Conservation (phyloP, 2,329 filamentous ascomycete genomes). For the Bisporella sp. region DNA sequence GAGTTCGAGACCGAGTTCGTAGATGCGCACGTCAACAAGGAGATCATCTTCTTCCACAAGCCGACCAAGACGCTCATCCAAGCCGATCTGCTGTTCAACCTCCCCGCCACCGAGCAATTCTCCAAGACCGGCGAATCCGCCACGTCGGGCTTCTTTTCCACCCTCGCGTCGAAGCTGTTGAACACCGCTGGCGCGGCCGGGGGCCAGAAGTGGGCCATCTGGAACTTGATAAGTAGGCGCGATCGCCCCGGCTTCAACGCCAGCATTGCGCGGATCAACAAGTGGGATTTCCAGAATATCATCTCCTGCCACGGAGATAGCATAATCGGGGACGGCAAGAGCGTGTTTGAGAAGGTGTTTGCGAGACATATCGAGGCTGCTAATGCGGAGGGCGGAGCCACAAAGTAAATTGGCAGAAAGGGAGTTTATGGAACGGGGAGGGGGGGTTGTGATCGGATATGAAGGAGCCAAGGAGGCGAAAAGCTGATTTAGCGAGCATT, state of each 20-base stretch:
- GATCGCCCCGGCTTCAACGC: constrained; percentile 64
- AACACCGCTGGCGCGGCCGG: constrained; percentile 55
- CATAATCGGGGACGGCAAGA: constrained; percentile 67
- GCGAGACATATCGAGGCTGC: constrained; percentile 65
- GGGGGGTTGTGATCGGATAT: no score
- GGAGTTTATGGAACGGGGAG: no score
- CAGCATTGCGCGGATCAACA: constrained; percentile 60
- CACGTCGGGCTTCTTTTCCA: constrained; percentile 51
- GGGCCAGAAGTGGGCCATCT: constrained; percentile 73
- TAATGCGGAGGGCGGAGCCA: no score
- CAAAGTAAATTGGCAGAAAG: no score
- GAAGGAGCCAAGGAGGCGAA: no score
- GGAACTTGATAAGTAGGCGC: constrained; percentile 59
- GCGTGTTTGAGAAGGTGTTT: constrained; percentile 70
- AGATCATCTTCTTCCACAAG: constrained; percentile 81
- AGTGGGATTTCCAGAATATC: constrained; percentile 79
- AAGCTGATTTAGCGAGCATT: no score
- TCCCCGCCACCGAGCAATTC: constrained; percentile 84
- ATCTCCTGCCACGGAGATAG: constrained; percentile 93
- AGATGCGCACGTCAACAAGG: constrained; percentile 71
- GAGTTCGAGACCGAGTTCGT: constrained; percentile 88
- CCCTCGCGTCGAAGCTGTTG: constrained; percentile 50
- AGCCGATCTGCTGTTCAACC: constrained; percentile 87
- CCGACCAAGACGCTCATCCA: constrained; percentile 75
- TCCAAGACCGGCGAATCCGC: constrained; percentile 46